These are phyloP conservation scores for Coemansia sp. DNA, from an alignment of 192 early-diverging fungal genomes.

Conservation along the genomic window DNA sequence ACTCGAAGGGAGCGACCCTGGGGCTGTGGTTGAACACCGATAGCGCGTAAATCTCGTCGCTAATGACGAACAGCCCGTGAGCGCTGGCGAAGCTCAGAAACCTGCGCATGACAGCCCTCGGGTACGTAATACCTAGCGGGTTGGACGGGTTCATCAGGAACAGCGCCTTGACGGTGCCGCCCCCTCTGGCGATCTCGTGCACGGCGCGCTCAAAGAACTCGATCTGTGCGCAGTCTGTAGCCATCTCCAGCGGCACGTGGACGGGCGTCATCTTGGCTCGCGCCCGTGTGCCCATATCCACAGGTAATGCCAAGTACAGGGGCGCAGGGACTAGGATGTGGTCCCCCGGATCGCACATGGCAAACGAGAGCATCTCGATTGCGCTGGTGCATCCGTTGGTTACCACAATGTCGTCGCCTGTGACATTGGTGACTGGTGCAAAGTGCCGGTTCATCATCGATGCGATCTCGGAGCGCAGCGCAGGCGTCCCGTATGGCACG, in stretches of 20 bases:
- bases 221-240: constrained; percentile 53
- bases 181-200: constrained; percentile 54
- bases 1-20: constrained; percentile 59
- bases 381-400: constrained; percentile 67
- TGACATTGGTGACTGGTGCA: constrained; percentile 46
- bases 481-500: constrained; percentile 55
- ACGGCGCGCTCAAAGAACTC: constrained; percentile 48
- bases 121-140: constrained; percentile 62
- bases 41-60: constrained; percentile 83
- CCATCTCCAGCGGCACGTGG: constrained; percentile 43
- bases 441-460: constrained; percentile 67
- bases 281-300: constrained; percentile 57
- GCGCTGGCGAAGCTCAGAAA: constrained; percentile 64
- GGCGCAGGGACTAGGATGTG: constrained; percentile 72
- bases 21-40: constrained; percentile 57
- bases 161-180: constrained; percentile 43
- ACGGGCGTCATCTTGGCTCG: constrained; percentile 58
- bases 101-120: constrained; percentile 54
- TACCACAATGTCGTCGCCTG: constrained; percentile 58
- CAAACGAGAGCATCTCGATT: constrained; percentile 64
- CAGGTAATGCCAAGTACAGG: constrained; percentile 74
- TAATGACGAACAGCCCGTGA: constrained; percentile 64
- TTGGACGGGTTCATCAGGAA: constrained; percentile 76
- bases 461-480: constrained; percentile 62
- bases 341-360: constrained; percentile 69